Evolutionary conservation across 2,329 filamentous ascomycete species (phyloP), one percentile per base, ranked within the genome.

Genomic region (Pseudogymnoascus sp.): DNA sequence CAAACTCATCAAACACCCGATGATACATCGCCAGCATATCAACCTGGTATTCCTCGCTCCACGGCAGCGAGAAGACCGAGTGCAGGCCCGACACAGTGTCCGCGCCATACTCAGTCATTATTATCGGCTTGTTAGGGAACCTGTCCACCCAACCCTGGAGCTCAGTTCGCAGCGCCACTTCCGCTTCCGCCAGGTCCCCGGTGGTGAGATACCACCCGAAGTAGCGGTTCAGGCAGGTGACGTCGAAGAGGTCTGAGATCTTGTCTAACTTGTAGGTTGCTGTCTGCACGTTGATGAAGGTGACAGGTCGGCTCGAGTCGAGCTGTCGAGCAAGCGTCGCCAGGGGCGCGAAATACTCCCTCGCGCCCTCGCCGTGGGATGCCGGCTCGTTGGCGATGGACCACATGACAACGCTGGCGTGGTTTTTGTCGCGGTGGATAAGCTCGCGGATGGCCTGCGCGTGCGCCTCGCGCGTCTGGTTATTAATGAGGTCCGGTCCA

Each of bases 331-430:
- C 43, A 22, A 71, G 59, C 4, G 50, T 61, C 14, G 65, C 47
- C 25, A 33, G 16, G n/a, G 47, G 47, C 3, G 5, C 9, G 28
- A 33, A 54, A n/a, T 54, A 54, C 8, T 11, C 47, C 47, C 47
- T 33, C 2, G 47, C 47, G n/a, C 5, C 47, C 18, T 16, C 9
- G 1, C 4, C 4, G 28, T 18, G n/a, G 4, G 47, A 54, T 1
- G 68, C 66, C 0, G 69, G 68, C 66, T 90, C 87, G 67, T 90
- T 90, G 0, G 87, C 87, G 0, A 90, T 76, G 50, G 84, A 87
- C 88, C 88, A 90, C 43, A 89, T 81, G 58, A 90, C 83, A 50
- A 90, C 78, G n/a, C 80, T 86, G 0, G 87, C 72, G 65, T 89
- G 85, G 62, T 89, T 86, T 72, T 88, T 88, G 70, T 90, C 86